phyloP scores from a whole-genome alignment of 192 early-diverging fungal species.

The Lunasporangiospora selenospora region DNA sequence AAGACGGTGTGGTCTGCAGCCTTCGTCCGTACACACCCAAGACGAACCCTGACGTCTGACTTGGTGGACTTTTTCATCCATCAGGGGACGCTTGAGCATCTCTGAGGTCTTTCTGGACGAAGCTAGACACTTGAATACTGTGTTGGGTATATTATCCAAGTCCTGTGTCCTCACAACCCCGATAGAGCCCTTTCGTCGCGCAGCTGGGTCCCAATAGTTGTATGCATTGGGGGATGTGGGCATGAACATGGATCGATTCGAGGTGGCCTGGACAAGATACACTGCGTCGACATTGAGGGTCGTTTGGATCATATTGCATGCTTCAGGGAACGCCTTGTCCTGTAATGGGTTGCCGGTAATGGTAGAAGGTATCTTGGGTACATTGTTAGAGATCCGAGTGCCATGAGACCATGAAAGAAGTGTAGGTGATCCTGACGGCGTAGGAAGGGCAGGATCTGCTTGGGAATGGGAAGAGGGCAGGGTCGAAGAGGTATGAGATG shows the following conservation, averaged over 20 bases:
- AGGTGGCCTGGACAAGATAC: slow-evolving; percentile 37
- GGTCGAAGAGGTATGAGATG: too few relatives aligned
- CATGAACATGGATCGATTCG: slow-evolving; percentile 19
- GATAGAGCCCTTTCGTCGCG: slow-evolving; percentile 32
- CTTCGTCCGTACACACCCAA: slow-evolving; percentile 44
- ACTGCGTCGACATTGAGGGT: slow-evolving; percentile 40
- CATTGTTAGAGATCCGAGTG: not conserved
- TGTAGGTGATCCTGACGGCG: slow-evolving; percentile 21
- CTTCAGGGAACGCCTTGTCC: slow-evolving; percentile 33
- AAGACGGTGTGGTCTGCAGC: slow-evolving; percentile 33
- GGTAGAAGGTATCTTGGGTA: not conserved
- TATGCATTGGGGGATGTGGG: slow-evolving; percentile 29
- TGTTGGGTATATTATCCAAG: slow-evolving; percentile 7
- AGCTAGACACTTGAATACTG: slow-evolving; percentile 11
- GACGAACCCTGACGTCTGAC: slow-evolving; percentile 22
- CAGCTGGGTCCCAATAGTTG: slow-evolving; percentile 35
- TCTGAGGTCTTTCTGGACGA: slow-evolving; percentile 26
- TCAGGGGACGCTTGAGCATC: slow-evolving; percentile 4
- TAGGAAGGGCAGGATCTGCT: slow-evolving; percentile 28
- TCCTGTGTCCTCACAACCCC: slow-evolving; percentile 23
- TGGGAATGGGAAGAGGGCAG: too few relatives aligned
- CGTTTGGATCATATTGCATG: slow-evolving; percentile 32
- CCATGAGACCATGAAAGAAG: not conserved
- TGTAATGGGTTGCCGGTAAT: slow-evolving; percentile 17
- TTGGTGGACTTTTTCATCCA: slow-evolving; percentile 30